phyloP scores from a whole-genome alignment of 2,329 filamentous ascomycete genomes.

The Fonsecaea pedrosoi region DNA sequence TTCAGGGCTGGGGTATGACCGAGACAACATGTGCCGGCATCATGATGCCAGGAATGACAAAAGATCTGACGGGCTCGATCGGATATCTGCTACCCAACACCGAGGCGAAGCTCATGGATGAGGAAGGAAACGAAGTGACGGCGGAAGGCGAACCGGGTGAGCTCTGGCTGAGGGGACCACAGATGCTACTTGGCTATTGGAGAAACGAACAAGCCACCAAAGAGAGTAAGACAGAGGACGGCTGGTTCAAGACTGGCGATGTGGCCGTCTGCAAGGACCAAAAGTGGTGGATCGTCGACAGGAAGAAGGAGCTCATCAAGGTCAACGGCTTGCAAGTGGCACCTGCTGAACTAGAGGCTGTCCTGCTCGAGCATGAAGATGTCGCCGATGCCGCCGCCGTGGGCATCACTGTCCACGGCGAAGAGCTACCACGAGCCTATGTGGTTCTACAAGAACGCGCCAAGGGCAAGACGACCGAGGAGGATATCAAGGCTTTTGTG shows the following conservation, averaged over 20 bases:
- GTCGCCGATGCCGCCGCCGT: constrained; percentile 57
- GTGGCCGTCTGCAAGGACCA: constrained; percentile 76
- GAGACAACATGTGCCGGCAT: constrained; percentile 56
- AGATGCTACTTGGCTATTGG: constrained; percentile 49
- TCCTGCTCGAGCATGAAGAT: constrained; percentile 52
- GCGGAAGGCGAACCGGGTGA: constrained; percentile 67
- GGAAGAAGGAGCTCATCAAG: constrained; percentile 66
- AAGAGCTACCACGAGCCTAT: constrained; percentile 50
- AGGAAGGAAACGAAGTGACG: constrained; percentile 73
- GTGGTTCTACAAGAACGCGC: constrained; percentile 58
- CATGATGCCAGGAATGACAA: constrained; percentile 47
- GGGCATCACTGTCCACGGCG: constrained; percentile 48
- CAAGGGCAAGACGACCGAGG: constrained; percentile 54
- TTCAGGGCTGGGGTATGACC: constrained; percentile 63
- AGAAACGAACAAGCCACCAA: constrained; percentile 46
- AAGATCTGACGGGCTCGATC: constrained; percentile 59
- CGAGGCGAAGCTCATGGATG: constrained; percentile 65
- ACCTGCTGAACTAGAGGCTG: constrained; percentile 55
- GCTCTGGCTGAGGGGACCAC: constrained; percentile 50
- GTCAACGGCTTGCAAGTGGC: constrained; percentile 61
- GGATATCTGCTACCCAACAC: constrained; percentile 53
- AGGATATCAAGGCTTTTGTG: constrained; percentile 49
- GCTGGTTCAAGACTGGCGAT: constrained; percentile 84
- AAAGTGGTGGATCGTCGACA: constrained; percentile 83
- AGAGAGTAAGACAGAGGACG: constrained; percentile 65